phyloP scores from a whole-genome alignment of 2,329 filamentous ascomycete genomes.

The Neofusicoccum sp. region DNA sequence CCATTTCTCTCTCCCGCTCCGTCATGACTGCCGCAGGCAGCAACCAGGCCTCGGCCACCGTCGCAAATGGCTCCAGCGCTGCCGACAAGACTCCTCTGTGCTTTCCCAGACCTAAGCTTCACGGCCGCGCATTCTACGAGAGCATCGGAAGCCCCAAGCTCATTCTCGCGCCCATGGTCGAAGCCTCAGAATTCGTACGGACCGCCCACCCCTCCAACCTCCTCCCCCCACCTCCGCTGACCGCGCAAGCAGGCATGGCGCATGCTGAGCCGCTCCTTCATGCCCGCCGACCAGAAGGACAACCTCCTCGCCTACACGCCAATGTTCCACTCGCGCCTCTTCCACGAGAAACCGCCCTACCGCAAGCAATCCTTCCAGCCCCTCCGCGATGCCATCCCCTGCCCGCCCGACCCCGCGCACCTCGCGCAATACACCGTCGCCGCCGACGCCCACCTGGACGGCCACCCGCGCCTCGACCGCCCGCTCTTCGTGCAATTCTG shows the following conservation, averaged over 20 bases:
- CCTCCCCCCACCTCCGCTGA: neutral
- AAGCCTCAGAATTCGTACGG: conserved; percentile 90
- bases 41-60: neutral
- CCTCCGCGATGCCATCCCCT: conserved; percentile 38
- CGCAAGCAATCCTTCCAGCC: conserved; percentile 80
- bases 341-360: conserved; percentile 72
- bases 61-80: neutral
- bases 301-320: conserved; percentile 82
- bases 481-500: conserved; percentile 97
- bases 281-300: conserved; percentile 57
- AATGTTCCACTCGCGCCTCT: conserved; percentile 93
- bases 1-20: neutral
- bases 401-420: conserved; percentile 35
- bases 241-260: conserved; percentile 74
- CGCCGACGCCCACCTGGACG: conserved; percentile 63
- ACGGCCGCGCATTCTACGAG: conserved; percentile 89
- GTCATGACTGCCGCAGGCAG: neutral
- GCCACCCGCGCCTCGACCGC: conserved; percentile 78
- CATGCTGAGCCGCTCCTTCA: conserved; percentile 90
- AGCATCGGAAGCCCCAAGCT: conserved; percentile 89
- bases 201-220: conserved; percentile 40
- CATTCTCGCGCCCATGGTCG: conserved; percentile 94
- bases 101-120: conserved; percentile 55
- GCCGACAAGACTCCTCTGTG: conserved; percentile 8
- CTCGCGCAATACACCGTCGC: conserved; percentile 29